Base-by-base conservation (phyloP, 768 basidiomycete genomes). In the Ramaria rubella region DNA sequence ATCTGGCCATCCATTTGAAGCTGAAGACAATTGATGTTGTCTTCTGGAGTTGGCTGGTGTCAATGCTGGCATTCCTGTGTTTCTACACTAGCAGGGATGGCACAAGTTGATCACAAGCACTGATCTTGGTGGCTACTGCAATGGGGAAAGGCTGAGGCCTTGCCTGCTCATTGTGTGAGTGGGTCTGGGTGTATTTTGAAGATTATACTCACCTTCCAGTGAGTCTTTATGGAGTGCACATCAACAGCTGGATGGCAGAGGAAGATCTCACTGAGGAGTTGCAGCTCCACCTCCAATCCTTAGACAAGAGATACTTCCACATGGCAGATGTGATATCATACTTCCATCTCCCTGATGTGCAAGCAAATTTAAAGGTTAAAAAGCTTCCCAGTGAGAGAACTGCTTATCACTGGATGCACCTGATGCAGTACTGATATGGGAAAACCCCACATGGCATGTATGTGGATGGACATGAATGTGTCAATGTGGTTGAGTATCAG, bases 151-250 rank as follows among this genome's bases (percentile, higher is more conserved):
- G 7, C n/a, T 58, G 15, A 7, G 60, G 62, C 4, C 68, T 68
- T 61, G 70, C 69, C 26, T 61, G 61, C n/a, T 67, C 63, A 17
- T 59, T 75, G 14, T 59, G 62, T 2, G 58, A 52, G 9, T 74
- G 73, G 72, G 50, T 52, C 17, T 24, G 27, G 45, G n/a, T 14
- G n/a, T 57, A 38, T 46, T 15, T 59, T 4, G 36, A 46, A 49
- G 48, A 49, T 23, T 33, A 30, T 26, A 42, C 23, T 8, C 17
- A 33, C 6, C 24, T 59, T 5, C 58, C 55, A 6, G 11, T 43
- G 19, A 29, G 34, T 34, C 24, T n/a, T 5, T 56, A 56, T 57
- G 58, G 58, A 5, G 3, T n/a, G n/a, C 46, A 55, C 42, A 24
- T 5, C 17, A 27, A 27, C 5, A 45, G 40, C 4, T 9, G 17